Evolutionary conservation across 768 basidiomycete genomes (phyloP).

Genomic region (Xerocomellus amylosporus): DNA sequence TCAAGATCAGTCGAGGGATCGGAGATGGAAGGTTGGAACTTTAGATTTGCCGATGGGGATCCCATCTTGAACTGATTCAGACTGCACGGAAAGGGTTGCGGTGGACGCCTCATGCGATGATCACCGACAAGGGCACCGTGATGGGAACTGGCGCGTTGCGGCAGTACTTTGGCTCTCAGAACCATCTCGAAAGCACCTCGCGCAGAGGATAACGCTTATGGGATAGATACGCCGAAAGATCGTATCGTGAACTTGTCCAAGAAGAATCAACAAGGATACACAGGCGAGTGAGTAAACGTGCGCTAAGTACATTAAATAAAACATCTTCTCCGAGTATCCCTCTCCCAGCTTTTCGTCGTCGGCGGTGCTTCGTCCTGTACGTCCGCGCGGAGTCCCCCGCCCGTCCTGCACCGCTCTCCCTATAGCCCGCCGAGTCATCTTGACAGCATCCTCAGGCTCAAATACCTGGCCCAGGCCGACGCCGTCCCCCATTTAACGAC

Average conservation of each 20-base stretch:
- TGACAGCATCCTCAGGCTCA: not conserved
- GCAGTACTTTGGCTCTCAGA: slow-evolving; percentile 17
- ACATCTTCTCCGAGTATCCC: slow-evolving; percentile 9
- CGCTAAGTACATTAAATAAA: slow-evolving; percentile 25
- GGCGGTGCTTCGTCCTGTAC: slow-evolving; percentile 20
- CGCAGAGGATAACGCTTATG: slow-evolving; percentile 29
- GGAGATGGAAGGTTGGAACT: slow-evolving; percentile 30
- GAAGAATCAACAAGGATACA: slow-evolving; percentile 32
- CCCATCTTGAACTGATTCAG: slow-evolving; percentile 18
- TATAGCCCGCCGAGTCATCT: slow-evolving; percentile 3
- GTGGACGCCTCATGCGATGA: slow-evolving; percentile 24
- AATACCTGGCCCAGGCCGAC: too few relatives aligned
- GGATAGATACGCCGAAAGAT: slow-evolving; percentile 31
- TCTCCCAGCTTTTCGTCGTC: slow-evolving; percentile 4
- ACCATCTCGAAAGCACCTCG: slow-evolving; percentile 19
- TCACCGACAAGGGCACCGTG: slow-evolving; percentile 21
- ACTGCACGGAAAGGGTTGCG: not conserved
- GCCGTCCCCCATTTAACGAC: slow-evolving; percentile 24
- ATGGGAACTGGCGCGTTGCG: slow-evolving; percentile 19
- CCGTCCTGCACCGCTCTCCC: slow-evolving; percentile 4
- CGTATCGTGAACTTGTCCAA: slow-evolving; percentile 16
- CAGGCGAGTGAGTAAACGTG: slow-evolving; percentile 21
- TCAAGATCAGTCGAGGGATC: slow-evolving; percentile 30
- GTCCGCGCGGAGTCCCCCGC: not conserved
- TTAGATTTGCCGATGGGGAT: slow-evolving; percentile 32